phyloP scores from a whole-genome alignment of 768 basidiomycete genomes.

The Chalciporus sphaerocephalus region DNA sequence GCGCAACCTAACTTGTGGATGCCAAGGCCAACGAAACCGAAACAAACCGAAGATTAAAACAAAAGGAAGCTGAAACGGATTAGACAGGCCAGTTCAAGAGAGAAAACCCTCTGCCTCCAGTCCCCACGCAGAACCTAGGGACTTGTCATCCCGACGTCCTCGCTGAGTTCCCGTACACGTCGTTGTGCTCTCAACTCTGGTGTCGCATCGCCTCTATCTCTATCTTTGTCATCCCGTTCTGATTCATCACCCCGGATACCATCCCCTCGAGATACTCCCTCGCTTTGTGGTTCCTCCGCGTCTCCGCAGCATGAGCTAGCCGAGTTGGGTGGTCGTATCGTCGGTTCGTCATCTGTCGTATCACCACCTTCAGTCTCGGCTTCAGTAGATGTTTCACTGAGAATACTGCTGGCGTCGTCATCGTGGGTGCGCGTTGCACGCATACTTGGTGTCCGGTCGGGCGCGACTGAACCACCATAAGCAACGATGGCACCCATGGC shows the following conservation, averaged over 20 bases:
- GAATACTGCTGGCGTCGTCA: conserved; percentile 32
- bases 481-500: conserved; percentile 56
- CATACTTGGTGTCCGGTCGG: conserved; percentile 28
- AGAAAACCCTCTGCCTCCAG: background rate
- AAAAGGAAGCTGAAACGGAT: background rate
- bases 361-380: conserved; percentile 52
- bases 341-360: conserved; percentile 78
- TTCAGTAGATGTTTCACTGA: conserved; percentile 42
- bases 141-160: conserved; percentile 31
- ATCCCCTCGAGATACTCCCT: conserved; percentile 26
- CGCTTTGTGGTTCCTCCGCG: conserved; percentile 32
- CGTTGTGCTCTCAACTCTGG: conserved; percentile 32
- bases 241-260: conserved; percentile 8
- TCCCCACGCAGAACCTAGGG: conserved; percentile 18
- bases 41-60: background rate
- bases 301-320: conserved; percentile 37
- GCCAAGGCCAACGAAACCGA: conserved; percentile 15
- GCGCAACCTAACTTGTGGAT: conserved; percentile 6
- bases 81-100: background rate
- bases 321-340: conserved; percentile 55
- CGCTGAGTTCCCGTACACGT: conserved; percentile 26
- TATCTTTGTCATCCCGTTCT: conserved; percentile 20
- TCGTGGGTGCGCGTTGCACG: conserved; percentile 25
- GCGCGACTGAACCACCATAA: conserved; percentile 41
- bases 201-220: conserved; percentile 31